Conservation (phyloP, 768 basidiomycete species). For the Calvatia gigantea region DNA sequence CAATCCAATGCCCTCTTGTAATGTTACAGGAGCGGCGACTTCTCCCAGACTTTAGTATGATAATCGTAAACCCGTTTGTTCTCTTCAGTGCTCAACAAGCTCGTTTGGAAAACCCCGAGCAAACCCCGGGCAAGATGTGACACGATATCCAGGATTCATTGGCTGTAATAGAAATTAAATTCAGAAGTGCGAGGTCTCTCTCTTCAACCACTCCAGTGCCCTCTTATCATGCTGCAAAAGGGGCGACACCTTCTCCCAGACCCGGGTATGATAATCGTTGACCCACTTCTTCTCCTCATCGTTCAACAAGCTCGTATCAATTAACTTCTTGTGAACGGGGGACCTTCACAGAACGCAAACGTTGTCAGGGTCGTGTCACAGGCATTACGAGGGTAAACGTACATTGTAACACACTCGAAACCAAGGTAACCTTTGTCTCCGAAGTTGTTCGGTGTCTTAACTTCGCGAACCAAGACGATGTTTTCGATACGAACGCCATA, state of each 20-base stretch:
- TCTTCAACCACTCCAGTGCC: constrained; percentile 60
- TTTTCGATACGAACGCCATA: constrained; percentile 95
- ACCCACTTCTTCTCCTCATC: constrained; percentile 75
- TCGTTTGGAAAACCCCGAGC: too few species aligned
- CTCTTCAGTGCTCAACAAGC: too few species aligned
- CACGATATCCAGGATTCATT: too few species aligned
- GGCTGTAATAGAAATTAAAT: too few species aligned
- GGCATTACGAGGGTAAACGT: constrained; percentile 22
- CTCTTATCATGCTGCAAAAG: constrained; percentile 58
- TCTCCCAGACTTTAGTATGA: too few species aligned
- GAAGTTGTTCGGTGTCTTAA: constrained; percentile 71
- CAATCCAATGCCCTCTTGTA: too few species aligned
- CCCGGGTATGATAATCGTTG: constrained; percentile 78
- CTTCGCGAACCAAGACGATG: constrained; percentile 74
- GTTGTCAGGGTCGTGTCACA: background rate
- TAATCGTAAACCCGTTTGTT: too few species aligned
- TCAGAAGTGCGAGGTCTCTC: constrained; percentile 48
- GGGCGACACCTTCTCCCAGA: constrained; percentile 69
- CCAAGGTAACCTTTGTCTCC: constrained; percentile 81
- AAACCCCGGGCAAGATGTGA: too few species aligned
- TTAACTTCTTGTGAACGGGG: constrained; percentile 84
- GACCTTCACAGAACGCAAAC: constrained; percentile 47
- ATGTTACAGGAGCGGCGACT: too few species aligned
- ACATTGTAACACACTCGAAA: constrained; percentile 90
- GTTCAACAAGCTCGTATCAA: constrained; percentile 61